Percentiles rank a stretch among this genome's conserved stretches.
phyloP scores from a whole-genome alignment of 345 rosid species.

The Aurinia saxatilis region DNA sequence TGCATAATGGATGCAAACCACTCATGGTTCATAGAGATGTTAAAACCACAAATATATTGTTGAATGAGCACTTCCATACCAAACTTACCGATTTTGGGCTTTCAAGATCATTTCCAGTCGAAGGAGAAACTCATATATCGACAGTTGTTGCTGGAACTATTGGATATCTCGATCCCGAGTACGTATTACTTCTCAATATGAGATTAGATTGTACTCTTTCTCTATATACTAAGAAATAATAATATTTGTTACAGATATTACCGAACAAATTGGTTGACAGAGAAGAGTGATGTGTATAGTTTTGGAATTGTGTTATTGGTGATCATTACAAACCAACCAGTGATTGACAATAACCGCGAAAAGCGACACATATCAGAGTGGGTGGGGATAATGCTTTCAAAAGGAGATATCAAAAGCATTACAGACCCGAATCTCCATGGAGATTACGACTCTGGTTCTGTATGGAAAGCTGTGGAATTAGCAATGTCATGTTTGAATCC shows the following conservation, averaged over 20 bases:
- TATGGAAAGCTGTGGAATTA: conserved; percentile 38
- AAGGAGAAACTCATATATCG: conserved; percentile 16
- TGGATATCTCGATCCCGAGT: conserved; percentile 19
- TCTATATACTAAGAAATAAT: neutral
- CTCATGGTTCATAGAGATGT: conserved; percentile 11
- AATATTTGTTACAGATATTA: conserved; percentile 13
- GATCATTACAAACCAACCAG: conserved; percentile 36
- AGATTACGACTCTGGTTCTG: conserved; percentile 28
- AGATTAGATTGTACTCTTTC: neutral
- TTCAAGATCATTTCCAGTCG: neutral
- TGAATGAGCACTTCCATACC: conserved; percentile 35
- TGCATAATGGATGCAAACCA: conserved; percentile 16
- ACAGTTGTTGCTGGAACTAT: conserved; percentile 17
- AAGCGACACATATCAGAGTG: conserved; percentile 27
- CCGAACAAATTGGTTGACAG: conserved; percentile 21
- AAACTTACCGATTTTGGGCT: conserved; percentile 28
- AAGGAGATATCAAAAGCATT: conserved; percentile 33
- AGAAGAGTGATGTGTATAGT: conserved; percentile 45
- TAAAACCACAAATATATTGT: conserved; percentile 28
- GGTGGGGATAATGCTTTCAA: conserved; percentile 22
- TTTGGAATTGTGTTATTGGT: conserved; percentile 37
- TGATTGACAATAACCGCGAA: conserved; percentile 17
- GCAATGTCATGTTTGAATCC: conserved; percentile 36
- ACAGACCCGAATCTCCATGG: conserved; percentile 38
- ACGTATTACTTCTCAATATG: neutral